A percentile compares a stretch with the other conserved stretches of the same genome.
These are phyloP conservation scores for Tricholoma sp. DNA, from an alignment of 768 basidiomycete species.

Conservation along the genomic window DNA sequence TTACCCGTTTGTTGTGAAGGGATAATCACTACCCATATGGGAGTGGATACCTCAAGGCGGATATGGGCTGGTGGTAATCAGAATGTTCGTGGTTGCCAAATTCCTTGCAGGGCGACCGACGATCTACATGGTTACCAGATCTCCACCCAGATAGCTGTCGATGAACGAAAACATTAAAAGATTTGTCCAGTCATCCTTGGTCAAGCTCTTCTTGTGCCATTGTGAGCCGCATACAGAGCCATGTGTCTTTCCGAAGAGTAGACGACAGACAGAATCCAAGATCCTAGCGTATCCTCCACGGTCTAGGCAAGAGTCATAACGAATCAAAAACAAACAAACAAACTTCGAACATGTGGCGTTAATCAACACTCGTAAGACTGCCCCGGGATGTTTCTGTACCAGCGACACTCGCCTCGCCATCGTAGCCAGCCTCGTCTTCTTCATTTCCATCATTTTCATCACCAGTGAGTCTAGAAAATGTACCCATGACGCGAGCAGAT, in stretches of 20 bases:
- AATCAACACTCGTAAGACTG: slow-evolving; percentile 51
- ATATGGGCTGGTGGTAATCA: too few relatives aligned
- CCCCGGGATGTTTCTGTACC: slow-evolving; percentile 37
- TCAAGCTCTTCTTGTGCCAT: background rate
- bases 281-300: background rate
- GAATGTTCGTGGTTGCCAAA: background rate
- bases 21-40: too few relatives aligned
- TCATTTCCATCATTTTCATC: background rate
- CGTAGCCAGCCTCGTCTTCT: slow-evolving; percentile 24
- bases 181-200: background rate
- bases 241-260: too few relatives aligned
- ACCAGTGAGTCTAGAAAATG: background rate
- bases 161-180: background rate
- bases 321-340: background rate
- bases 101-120: background rate
- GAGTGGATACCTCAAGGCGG: too few relatives aligned
- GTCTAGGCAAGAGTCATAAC: background rate
- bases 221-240: background rate
- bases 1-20: too few relatives aligned
- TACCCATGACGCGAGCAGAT: background rate
- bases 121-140: background rate
- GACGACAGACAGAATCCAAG: background rate
- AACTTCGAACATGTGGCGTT: slow-evolving; percentile 6
- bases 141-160: background rate
- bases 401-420: slow-evolving; percentile 34